A percentile compares a stretch with the other conserved stretches of the same genome.
Evolutionary conservation across 2,329 filamentous ascomycete species (phyloP).

Genomic region (Colletotrichum trifolii): DNA sequence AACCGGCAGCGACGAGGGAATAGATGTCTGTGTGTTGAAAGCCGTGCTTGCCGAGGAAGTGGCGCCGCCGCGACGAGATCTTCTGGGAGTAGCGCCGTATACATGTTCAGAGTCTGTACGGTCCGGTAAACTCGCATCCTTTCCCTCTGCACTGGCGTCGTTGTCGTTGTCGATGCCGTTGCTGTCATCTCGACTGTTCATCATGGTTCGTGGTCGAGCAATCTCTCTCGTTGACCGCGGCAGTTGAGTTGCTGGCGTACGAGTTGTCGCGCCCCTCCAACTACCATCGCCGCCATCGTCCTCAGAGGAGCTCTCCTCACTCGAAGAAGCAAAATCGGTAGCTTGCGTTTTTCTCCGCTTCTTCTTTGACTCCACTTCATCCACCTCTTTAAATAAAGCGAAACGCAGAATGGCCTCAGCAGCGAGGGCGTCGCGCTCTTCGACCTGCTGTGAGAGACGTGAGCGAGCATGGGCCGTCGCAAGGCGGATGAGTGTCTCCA

Average conservation of each 20-base stretch:
- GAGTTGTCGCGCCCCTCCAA: conserved; percentile 38
- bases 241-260: conserved; percentile 48
- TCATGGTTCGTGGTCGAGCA: conserved; percentile 46
- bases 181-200: conserved; percentile 41
- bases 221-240: conserved; percentile 45
- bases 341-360: conserved; percentile 79
- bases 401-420: conserved; percentile 93
- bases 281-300: conserved; percentile 66
- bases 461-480: conserved; percentile 96
- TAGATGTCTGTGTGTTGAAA: conserved; percentile 66
- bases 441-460: conserved; percentile 86
- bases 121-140: conserved; percentile 57
- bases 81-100: conserved; percentile 55
- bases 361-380: conserved; percentile 82
- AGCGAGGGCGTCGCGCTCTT: conserved; percentile 87
- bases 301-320: conserved; percentile 67
- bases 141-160: conserved; percentile 55
- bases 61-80: conserved; percentile 45
- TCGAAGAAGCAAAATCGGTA: conserved; percentile 67
- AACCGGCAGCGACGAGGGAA: conserved; percentile 82
- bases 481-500: conserved; percentile 98
- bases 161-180: conserved; percentile 40
- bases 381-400: conserved; percentile 95
- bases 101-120: conserved; percentile 53
- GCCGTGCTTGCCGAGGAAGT: conserved; percentile 51